Conservation (phyloP, 2,329 filamentous ascomycete species). For the Paecilomyces dactylethromorphus region DNA sequence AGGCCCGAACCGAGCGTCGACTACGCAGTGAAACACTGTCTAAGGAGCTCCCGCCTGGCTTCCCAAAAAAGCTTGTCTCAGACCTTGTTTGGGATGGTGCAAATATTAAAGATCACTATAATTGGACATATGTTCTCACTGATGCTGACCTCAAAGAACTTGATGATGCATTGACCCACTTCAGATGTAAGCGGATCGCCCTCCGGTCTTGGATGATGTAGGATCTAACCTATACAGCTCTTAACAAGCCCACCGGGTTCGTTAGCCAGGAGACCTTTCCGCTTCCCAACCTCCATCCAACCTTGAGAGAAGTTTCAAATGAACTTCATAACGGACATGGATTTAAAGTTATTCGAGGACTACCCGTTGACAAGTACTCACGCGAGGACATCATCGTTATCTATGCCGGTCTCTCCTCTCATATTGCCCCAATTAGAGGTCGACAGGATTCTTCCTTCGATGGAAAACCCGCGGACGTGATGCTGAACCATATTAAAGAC, state of each 20-base stretch:
- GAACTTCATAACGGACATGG: constrained; percentile 37
- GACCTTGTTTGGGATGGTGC: constrained; percentile 44
- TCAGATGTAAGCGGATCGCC: constrained; percentile 26
- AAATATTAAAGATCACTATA: constrained; percentile 26
- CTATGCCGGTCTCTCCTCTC: constrained; percentile 37
- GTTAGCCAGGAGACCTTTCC: constrained; percentile 43
- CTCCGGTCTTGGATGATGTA: background rate
- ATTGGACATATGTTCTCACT: constrained; percentile 37
- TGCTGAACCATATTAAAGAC: constrained; percentile 59
- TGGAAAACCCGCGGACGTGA: constrained; percentile 35
- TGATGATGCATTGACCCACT: constrained; percentile 34
- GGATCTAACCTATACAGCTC: constrained; percentile 12
- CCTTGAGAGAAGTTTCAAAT: constrained; percentile 26
- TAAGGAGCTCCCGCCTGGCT: constrained; percentile 31
- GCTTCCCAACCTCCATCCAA: constrained; percentile 27
- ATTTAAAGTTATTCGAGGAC: constrained; percentile 39
- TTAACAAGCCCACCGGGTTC: constrained; percentile 25
- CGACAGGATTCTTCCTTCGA: constrained; percentile 34
- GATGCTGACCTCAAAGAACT: constrained; percentile 36
- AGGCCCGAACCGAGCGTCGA: constrained; percentile 7
- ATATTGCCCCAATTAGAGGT: constrained; percentile 34
- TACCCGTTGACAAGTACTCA: constrained; percentile 30
- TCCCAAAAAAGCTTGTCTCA: constrained; percentile 34
- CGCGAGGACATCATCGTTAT: constrained; percentile 34
- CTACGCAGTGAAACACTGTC: constrained; percentile 6